A percentile compares a stretch with the other conserved stretches of the same genome.
These are phyloP conservation scores for Citrus sinensis DNA, from an alignment of 345 rosid species.

Conservation along the genomic window DNA sequence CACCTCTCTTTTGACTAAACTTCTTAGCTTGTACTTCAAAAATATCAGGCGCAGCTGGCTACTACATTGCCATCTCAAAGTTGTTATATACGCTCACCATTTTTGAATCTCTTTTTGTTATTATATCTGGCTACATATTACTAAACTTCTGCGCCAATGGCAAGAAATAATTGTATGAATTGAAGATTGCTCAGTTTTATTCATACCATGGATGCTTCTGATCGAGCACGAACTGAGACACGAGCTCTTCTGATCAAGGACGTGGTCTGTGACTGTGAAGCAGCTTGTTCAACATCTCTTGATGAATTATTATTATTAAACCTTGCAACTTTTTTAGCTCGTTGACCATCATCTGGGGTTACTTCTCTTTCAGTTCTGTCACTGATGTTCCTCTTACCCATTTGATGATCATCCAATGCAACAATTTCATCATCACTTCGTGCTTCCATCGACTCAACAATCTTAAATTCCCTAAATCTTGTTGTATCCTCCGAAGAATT, in stretches of 20 bases:
- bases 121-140: too few species aligned
- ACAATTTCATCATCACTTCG: slow-evolving; percentile 19
- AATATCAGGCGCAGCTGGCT: slow-evolving; percentile 18
- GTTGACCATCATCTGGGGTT: slow-evolving; percentile 17
- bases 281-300: slow-evolving; percentile 12
- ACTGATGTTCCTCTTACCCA: slow-evolving; percentile 12
- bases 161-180: neutral
- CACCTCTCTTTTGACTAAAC: slow-evolving; percentile 1
- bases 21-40: slow-evolving; percentile 19
- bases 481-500: slow-evolving; percentile 16
- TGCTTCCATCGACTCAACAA: slow-evolving; percentile 28
- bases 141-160: neutral
- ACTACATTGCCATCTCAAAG: neutral
- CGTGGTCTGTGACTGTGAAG: slow-evolving; percentile 13
- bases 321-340: slow-evolving; percentile 18
- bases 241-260: slow-evolving; percentile 56
- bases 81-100: neutral
- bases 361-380: slow-evolving; percentile 16
- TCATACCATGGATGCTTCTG: slow-evolving; percentile 58
- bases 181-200: neutral
- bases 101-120: neutral
- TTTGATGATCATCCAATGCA: slow-evolving; percentile 5
- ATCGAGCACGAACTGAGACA: slow-evolving; percentile 66
- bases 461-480: neutral
- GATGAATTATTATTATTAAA: slow-evolving; percentile 2